Percentiles rank a stretch among this genome's conserved stretches.
Evolutionary conservation across 805 yeast species (phyloP).

Genomic region (Wickerhamomyces bisporus): DNA sequence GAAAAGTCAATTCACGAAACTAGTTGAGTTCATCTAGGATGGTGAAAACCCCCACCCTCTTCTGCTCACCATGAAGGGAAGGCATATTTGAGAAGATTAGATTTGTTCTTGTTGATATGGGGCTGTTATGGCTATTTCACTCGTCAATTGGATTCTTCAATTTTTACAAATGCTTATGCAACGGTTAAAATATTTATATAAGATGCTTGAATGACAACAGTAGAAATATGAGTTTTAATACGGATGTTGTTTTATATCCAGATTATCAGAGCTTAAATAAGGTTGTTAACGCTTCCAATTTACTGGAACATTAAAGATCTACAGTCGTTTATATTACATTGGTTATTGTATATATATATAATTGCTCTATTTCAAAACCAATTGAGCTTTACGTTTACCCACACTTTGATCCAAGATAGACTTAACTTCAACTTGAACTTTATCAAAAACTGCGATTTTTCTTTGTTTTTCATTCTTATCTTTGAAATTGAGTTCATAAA

Average conservation of each 20-base stretch:
- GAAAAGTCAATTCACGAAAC: too few species aligned
- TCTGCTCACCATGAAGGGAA: constrained; percentile 65
- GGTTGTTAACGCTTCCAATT: too few species aligned
- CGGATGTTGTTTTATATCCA: too few species aligned
- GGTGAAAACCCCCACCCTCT: constrained; percentile 57
- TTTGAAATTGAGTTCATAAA: constrained; percentile 59
- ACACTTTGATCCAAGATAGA: constrained; percentile 81
- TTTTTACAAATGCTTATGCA: too few species aligned
- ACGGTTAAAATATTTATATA: too few species aligned
- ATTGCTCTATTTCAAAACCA: constrained; percentile 41
- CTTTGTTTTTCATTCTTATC: constrained; percentile 40
- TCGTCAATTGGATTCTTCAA: not conserved
- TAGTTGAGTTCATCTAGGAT: constrained; percentile 20
- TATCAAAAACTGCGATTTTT: constrained; percentile 71
- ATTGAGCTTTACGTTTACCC: constrained; percentile 88
- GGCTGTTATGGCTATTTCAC: constrained; percentile 1
- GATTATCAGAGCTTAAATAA: too few species aligned
- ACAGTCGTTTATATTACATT: too few species aligned
- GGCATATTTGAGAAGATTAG: constrained; percentile 46
- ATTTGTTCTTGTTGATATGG: constrained; percentile 2
- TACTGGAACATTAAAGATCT: too few species aligned
- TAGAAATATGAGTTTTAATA: too few species aligned
- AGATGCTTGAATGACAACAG: too few species aligned
- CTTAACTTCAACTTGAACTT: constrained; percentile 75
- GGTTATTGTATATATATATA: too few species aligned